These are phyloP conservation scores for Phaeotremella fagi DNA, from an alignment of 768 basidiomycete species.

Conservation along the genomic window DNA sequence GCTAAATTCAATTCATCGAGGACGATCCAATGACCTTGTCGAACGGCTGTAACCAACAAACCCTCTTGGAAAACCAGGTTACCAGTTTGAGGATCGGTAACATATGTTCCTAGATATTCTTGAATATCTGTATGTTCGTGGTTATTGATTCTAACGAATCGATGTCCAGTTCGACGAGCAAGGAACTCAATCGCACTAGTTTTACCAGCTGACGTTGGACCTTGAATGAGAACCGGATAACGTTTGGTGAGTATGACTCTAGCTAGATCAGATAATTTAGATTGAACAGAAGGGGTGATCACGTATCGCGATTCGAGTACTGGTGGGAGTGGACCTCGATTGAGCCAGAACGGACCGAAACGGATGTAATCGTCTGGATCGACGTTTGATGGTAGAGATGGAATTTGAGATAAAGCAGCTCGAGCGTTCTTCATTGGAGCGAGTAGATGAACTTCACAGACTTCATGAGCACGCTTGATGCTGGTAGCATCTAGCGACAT, in stretches of 20 bases:
- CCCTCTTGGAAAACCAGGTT: slow-evolving; percentile 94
- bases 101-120: slow-evolving; percentile 94
- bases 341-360: slow-evolving; percentile 86
- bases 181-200: slow-evolving; percentile 96
- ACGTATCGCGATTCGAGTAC: slow-evolving; percentile 71
- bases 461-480: slow-evolving; percentile 59
- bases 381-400: slow-evolving; percentile 54
- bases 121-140: slow-evolving; percentile 99
- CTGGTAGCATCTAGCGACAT: slow-evolving; percentile 81
- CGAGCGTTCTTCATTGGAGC: slow-evolving; percentile 71
- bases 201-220: slow-evolving; percentile 95
- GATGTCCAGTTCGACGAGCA: slow-evolving; percentile 85
- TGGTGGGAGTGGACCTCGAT: slow-evolving; percentile 64
- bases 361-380: slow-evolving; percentile 63
- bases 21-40: slow-evolving; percentile 94
- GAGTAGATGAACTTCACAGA: slow-evolving; percentile 75
- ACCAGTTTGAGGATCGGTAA: slow-evolving; percentile 87
- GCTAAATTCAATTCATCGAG: slow-evolving; percentile 96
- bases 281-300: slow-evolving; percentile 89
- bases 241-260: slow-evolving; percentile 80
- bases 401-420: slow-evolving; percentile 69
- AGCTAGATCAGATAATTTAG: slow-evolving; percentile 89
- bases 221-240: slow-evolving; percentile 94
- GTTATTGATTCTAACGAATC: slow-evolving; percentile 96
- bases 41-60: slow-evolving; percentile 81